Percentiles rank a stretch among this genome's conserved stretches.
Conservation (phyloP, 768 basidiomycete genomes). For the Clathrus columnatus region DNA sequence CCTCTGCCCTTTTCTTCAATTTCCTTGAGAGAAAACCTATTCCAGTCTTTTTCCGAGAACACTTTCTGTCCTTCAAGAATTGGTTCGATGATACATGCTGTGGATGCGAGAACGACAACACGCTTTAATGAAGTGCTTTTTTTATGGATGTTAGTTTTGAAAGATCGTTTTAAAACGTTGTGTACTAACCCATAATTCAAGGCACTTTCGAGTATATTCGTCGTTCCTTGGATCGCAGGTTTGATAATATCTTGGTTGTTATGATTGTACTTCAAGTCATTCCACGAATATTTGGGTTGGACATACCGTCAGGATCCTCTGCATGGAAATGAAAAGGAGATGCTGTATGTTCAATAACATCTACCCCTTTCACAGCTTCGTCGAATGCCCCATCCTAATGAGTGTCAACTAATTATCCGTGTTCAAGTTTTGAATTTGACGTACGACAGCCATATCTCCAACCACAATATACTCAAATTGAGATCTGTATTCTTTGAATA, state of each 20-base stretch:
- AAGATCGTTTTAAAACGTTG: background rate
- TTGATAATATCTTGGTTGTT: constrained; percentile 42
- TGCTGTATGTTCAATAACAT: constrained; percentile 62
- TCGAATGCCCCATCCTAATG: constrained; percentile 63
- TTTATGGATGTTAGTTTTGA: background rate
- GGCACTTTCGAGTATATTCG: constrained; percentile 50
- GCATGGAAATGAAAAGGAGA: constrained; percentile 48
- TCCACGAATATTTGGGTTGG: background rate
- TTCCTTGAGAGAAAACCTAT: constrained; percentile 18
- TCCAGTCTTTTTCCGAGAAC: constrained; percentile 25
- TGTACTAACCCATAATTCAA: constrained; percentile 39
- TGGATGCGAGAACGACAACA: constrained; percentile 11
- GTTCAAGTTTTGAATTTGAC: background rate
- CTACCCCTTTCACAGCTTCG: constrained; percentile 67
- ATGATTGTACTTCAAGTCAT: background rate
- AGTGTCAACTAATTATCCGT: background rate
- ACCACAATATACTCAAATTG: constrained; percentile 60
- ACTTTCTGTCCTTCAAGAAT: background rate
- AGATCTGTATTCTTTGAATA: constrained; percentile 46
- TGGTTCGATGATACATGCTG: constrained; percentile 8
- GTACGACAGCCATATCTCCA: constrained; percentile 43
- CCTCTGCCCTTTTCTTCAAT: constrained; percentile 24
- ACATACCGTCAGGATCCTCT: constrained; percentile 34
- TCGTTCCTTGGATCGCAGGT: constrained; percentile 68
- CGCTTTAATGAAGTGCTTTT: constrained; percentile 33